A percentile compares a stretch with the other conserved stretches of the same genome.
Conservation (phyloP, 2,329 filamentous ascomycete genomes). For the Botryotinia convoluta region DNA sequence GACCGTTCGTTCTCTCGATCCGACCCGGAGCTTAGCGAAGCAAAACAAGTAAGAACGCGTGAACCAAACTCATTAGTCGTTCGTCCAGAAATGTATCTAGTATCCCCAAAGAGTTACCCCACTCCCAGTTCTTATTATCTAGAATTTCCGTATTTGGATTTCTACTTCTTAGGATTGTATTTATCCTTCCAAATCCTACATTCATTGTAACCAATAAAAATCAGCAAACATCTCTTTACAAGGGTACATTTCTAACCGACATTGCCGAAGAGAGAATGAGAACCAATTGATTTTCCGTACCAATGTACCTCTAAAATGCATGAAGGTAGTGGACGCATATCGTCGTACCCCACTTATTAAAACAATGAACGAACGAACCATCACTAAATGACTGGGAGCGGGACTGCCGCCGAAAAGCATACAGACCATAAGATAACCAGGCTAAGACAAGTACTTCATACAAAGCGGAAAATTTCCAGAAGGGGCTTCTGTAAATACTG, state of each 20-base stretch:
- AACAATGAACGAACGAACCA: constrained; percentile 24
- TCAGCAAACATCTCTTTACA: constrained; percentile 14
- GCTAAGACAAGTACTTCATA: constrained; percentile 14
- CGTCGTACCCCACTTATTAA: constrained; percentile 17
- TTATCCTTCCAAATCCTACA: constrained; percentile 93
- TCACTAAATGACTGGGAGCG: constrained; percentile 24
- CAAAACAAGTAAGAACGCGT: neutral
- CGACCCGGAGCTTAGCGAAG: constrained; percentile 13
- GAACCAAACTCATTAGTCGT: constrained; percentile 16
- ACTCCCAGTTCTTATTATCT: neutral
- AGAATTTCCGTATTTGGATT: constrained; percentile 9
- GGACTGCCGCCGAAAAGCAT: constrained; percentile 17
- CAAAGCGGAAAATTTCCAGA: neutral
- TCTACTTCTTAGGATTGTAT: constrained; percentile 54
- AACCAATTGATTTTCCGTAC: constrained; percentile 20
- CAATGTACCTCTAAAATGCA: constrained; percentile 7
- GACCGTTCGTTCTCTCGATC: constrained; percentile 3
- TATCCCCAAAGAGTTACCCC: neutral
- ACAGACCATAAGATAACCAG: neutral
- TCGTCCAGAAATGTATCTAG: constrained; percentile 1
- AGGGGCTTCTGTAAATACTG: neutral
- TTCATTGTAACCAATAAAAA: neutral
- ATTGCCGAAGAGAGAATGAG: constrained; percentile 17
- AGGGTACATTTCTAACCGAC: constrained; percentile 10
- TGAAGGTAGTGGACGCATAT: constrained; percentile 8